These are phyloP conservation scores for Hygrophorus russula DNA, from an alignment of 768 basidiomycete genomes.

Conservation along the genomic window DNA sequence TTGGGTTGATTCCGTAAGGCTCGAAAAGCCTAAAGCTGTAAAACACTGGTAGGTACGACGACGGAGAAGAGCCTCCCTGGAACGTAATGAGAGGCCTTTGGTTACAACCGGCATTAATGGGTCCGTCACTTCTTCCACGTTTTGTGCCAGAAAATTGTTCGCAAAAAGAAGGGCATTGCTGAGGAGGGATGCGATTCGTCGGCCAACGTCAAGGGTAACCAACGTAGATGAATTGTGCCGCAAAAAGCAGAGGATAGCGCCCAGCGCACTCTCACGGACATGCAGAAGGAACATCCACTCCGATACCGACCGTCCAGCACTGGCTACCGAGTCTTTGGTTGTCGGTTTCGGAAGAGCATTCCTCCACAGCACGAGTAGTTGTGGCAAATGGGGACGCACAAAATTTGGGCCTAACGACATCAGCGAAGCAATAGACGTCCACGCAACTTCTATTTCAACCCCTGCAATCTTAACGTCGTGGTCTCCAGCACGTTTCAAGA, in stretches of 20 bases:
- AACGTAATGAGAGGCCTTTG: slow-evolving; percentile 50
- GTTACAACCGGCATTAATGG: slow-evolving; percentile 16
- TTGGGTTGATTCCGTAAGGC: slow-evolving; percentile 79
- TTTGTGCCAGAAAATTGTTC: slow-evolving; percentile 67
- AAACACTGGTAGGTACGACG: slow-evolving; percentile 88
- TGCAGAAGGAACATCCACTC: slow-evolving; percentile 92
- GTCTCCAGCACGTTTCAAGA: slow-evolving; percentile 85
- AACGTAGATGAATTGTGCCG: slow-evolving; percentile 64
- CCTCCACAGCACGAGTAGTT: slow-evolving; percentile 91
- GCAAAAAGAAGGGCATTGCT: slow-evolving; percentile 86
- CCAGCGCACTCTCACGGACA: slow-evolving; percentile 82
- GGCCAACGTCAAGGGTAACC: slow-evolving; percentile 83
- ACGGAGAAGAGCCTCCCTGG: slow-evolving; percentile 75
- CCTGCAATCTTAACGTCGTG: slow-evolving; percentile 78
- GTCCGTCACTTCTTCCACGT: slow-evolving; percentile 53
- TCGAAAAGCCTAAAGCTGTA: slow-evolving; percentile 63
- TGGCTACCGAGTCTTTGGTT: slow-evolving; percentile 62
- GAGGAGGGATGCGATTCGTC: slow-evolving; percentile 78
- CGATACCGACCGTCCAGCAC: slow-evolving; percentile 47
- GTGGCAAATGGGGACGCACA: slow-evolving; percentile 86
- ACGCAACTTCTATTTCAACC: slow-evolving; percentile 86
- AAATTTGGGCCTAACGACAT: slow-evolving; percentile 93
- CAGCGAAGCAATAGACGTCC: slow-evolving; percentile 83
- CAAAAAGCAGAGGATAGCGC: slow-evolving; percentile 83
- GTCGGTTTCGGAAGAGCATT: slow-evolving; percentile 95